phyloP scores from a whole-genome alignment of 1,284 basidiomycete genomes.

The Malassezia sympodialis region DNA sequence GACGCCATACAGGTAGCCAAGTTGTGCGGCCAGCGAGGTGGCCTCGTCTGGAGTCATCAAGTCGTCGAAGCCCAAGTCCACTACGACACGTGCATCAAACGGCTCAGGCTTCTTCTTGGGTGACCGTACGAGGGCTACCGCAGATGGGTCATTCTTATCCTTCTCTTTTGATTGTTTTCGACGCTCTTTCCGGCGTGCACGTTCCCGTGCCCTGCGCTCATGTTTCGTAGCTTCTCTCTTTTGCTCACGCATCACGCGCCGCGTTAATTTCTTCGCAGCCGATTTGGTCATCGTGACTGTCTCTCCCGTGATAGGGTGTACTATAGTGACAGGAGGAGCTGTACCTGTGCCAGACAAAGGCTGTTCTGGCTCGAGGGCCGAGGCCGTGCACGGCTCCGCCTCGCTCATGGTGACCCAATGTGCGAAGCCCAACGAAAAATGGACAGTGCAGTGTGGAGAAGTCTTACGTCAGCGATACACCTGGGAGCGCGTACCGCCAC shows the following conservation, averaged over 20 bases:
- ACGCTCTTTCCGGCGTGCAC: constrained; percentile 51
- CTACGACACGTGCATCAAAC: constrained; percentile 60
- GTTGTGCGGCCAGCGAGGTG: constrained; percentile 71
- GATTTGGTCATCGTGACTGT: constrained; percentile 57
- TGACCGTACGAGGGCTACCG: constrained; percentile 47
- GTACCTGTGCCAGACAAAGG: background rate
- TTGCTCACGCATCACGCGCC: constrained; percentile 51
- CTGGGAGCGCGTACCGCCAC: background rate
- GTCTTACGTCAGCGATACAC: background rate
- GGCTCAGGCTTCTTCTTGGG: constrained; percentile 35
- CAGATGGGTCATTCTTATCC: constrained; percentile 48
- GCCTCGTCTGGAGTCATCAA: constrained; percentile 93
- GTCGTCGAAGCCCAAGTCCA: constrained; percentile 89
- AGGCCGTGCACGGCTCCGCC: background rate
- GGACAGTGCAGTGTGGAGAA: background rate
- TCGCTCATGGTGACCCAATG: background rate
- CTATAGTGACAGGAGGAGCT: constrained; percentile 7
- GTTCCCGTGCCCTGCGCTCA: constrained; percentile 63
- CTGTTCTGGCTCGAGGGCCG: background rate
- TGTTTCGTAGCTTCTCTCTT: constrained; percentile 60
- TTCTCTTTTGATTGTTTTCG: background rate
- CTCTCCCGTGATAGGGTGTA: constrained; percentile 8
- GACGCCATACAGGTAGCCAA: constrained; percentile 75
- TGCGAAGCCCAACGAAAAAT: background rate
- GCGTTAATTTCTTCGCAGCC: constrained; percentile 66